A percentile compares a stretch with the other conserved stretches of the same genome.
Conservation (phyloP, 768 basidiomycete species). For the Leccinum incarnatum region DNA sequence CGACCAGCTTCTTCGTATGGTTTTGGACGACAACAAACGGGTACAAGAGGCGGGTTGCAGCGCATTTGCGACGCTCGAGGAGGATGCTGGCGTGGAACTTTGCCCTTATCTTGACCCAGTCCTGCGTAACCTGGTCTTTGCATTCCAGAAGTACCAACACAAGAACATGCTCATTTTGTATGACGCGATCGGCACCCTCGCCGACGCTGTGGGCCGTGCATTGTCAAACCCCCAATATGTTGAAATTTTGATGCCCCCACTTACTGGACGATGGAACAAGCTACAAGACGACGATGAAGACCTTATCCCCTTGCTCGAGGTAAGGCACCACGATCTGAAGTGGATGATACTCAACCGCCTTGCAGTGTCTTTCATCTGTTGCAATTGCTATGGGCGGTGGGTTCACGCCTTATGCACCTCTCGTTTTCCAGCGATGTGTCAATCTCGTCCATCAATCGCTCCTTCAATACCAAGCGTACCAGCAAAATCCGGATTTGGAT, state of each 20-base stretch:
- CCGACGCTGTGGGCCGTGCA: slow-evolving; percentile 91
- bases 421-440: slow-evolving; percentile 90
- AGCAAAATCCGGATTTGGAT: slow-evolving; percentile 85
- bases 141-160: slow-evolving; percentile 98
- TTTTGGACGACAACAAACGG: slow-evolving; percentile 96
- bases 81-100: slow-evolving; percentile 89
- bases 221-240: slow-evolving; percentile 84
- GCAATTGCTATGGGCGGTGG: slow-evolving; percentile 92
- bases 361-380: slow-evolving; percentile 93
- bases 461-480: slow-evolving; percentile 81
- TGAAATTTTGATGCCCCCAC: slow-evolving; percentile 94
- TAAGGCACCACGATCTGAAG: slow-evolving; percentile 34
- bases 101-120: slow-evolving; percentile 95
- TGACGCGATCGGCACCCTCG: slow-evolving; percentile 97
- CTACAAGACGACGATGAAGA: slow-evolving; percentile 90
- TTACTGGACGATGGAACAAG: slow-evolving; percentile 87
- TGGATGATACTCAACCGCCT: not conserved
- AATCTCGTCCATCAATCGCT: slow-evolving; percentile 81
- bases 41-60: slow-evolving; percentile 99
- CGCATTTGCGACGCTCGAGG: slow-evolving; percentile 97
- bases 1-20: slow-evolving; percentile 90
- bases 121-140: slow-evolving; percentile 89
- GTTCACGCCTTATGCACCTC: slow-evolving; percentile 84
- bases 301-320: slow-evolving; percentile 93
- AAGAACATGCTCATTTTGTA: slow-evolving; percentile 99